Evolutionary conservation across 129 eudicot species (phyloP).

Genomic region (Lactuca saligna): DNA sequence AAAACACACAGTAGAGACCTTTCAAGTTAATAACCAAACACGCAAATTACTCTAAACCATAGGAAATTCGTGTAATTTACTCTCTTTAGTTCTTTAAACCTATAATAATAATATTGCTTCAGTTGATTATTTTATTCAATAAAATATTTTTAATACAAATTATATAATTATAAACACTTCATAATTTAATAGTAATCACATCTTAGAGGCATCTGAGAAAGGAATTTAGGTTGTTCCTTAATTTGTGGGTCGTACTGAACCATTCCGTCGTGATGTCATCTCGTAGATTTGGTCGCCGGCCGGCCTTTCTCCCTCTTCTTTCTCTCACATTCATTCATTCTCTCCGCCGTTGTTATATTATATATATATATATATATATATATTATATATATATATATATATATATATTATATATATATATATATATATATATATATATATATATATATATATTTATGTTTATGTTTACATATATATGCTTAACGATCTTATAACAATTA

Average conservation of each 20-base stretch:
- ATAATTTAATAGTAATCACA: slow-evolving; percentile 8
- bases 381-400: not conserved
- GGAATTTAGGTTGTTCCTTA: slow-evolving; percentile 26
- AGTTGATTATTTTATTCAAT: too few species aligned
- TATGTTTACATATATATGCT: not conserved
- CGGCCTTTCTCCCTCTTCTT: slow-evolving; percentile 19
- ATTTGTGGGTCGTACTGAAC: slow-evolving; percentile 30
- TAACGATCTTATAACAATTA: not conserved
- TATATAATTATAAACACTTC: too few species aligned
- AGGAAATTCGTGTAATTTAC: too few species aligned
- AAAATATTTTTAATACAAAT: not conserved
- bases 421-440: slow-evolving; percentile 1
- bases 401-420: not conserved
- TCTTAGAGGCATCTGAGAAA: slow-evolving; percentile 6
- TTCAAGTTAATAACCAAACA: too few species aligned
- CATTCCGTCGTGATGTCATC: slow-evolving; percentile 45
- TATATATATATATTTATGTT: not conserved
- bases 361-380: not conserved
- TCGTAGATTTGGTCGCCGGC: slow-evolving; percentile 41
- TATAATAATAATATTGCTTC: too few species aligned
- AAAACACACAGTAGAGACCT: too few species aligned
- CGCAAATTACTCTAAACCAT: too few species aligned
- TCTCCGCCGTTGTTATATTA: not conserved
- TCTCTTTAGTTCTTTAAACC: too few species aligned
- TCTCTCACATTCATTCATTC: slow-evolving; percentile 11